Base-by-base conservation (phyloP, 2,329 filamentous ascomycete genomes). In the Penicillium occitanis region DNA sequence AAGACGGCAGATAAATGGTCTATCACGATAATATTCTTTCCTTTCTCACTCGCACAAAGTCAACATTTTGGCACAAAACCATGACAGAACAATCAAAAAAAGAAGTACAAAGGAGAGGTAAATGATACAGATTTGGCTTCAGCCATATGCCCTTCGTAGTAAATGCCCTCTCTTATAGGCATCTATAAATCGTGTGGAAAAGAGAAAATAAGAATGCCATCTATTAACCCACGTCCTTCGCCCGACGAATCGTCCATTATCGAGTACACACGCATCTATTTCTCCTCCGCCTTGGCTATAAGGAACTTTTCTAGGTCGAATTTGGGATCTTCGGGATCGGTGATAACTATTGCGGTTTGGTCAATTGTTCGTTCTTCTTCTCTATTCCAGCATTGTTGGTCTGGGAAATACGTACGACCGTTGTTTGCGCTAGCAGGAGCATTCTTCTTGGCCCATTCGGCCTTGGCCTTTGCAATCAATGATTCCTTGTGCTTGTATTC, bases 221-320 rank as follows among this genome's bases (percentile, higher is more conserved):
- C 65, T 73, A 70, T 60, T 75, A 72, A 66, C 69, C 67, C 71
- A 74, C 73, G 73, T 73, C 73, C 72, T 71, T 70, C 71, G 67
- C 68, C 71, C 11, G 66, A 17, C 42, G 8, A 33, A 48, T 58
- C 40, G 25, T 19, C 35, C 65, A 40, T 48, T 55, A 17, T 30
- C 37, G 42, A 46, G 22, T 46, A 46, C n/a, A 57, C 11, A 44
- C 3, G 50, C 51, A 63, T 73, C 70, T 76, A 78, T 71, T 72
- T 71, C 55, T 84, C 82, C 61, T 78, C 81, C 63, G 80, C 79
- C 73, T 92, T 81, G 73, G 87, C 84, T 75, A 87, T 86, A 79
- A 97, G 82, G 80, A 88, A 92, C 73, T 91, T 89, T 85, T 98
- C 94, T 73, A 98, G 85, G 79, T 99, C 93, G 83, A 98, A 98